phyloP scores from a whole-genome alignment of 1,284 basidiomycete species.

The Chondrostereum purpureum region DNA sequence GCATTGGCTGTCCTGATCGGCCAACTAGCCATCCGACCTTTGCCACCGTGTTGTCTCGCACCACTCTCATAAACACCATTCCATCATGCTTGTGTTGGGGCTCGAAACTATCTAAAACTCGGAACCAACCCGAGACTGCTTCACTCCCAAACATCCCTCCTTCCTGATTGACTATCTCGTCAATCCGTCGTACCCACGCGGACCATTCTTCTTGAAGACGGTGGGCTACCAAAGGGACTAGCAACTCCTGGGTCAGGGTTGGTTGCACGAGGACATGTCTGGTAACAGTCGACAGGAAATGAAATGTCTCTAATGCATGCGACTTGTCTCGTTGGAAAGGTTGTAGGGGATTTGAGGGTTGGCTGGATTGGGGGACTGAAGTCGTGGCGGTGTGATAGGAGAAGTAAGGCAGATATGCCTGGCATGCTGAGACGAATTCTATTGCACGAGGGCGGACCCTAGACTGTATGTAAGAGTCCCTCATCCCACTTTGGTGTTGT shows the following conservation, averaged over 20 bases:
- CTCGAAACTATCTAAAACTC: constrained; percentile 58
- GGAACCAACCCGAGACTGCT: constrained; percentile 59
- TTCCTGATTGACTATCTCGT: constrained; percentile 60
- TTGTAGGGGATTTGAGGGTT: constrained; percentile 28
- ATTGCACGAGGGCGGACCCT: constrained; percentile 67
- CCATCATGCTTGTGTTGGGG: constrained; percentile 42
- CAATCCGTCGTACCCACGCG: constrained; percentile 66
- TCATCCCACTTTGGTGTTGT: constrained; percentile 45
- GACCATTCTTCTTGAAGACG: constrained; percentile 68
- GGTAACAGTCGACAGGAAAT: constrained; percentile 62
- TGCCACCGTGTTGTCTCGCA: constrained; percentile 63
- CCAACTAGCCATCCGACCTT: constrained; percentile 76
- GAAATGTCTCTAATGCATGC: constrained; percentile 66
- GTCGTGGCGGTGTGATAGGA: constrained; percentile 40
- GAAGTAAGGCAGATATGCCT: constrained; percentile 79
- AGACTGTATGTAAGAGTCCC: constrained; percentile 69
- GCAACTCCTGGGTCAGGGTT: constrained; percentile 49
- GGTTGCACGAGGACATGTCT: constrained; percentile 63
- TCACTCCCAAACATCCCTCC: constrained; percentile 75
- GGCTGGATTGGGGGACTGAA: constrained; percentile 11
- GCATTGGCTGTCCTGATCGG: constrained; percentile 29
- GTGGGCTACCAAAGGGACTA: constrained; percentile 50
- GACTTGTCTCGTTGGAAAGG: constrained; percentile 53
- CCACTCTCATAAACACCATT: constrained; percentile 44
- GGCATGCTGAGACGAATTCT: constrained; percentile 68